Base-by-base conservation (phyloP, 2,329 filamentous ascomycete species). In the Curvularia sp. region DNA sequence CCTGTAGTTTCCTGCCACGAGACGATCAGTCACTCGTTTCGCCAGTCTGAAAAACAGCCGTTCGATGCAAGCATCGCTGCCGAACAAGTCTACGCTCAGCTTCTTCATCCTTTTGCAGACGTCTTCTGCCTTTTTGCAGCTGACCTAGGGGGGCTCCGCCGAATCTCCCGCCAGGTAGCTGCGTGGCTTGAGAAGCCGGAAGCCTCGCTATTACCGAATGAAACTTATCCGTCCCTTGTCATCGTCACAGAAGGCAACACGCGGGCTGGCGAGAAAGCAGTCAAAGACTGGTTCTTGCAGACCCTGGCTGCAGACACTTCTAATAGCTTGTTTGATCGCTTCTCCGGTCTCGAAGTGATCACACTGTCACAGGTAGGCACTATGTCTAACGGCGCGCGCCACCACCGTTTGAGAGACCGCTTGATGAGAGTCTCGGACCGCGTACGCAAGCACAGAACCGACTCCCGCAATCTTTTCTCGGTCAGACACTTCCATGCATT, bases 121-220 rank as follows among this genome's bases (percentile, higher is more conserved):
- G 56, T 72, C 30, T 68, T 72, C 50, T 74, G 59, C 56, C 69
- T 73, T 60, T 74, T 73, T 61, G 54, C 61, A 43, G 51, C 53
- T 50, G 57, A 73, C 56, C 23, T 74, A 36, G 62, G 67, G 51
- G 63, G 63, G 28, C 64, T 73, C 43, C 56, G 59, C 51, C 51
- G 57, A 46, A 63, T 72, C 25, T 61, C 63, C 21, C 53, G 46
- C 48, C 55, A 59, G 38, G 46, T 74, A 19, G 65, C 56, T 38
- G 25, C 12, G n/a, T 55, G 59, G 23, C 56, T 59, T 12, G 25
- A 54, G 28, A 41, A 36, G 48, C 27, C 30, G 30, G 36, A 36
- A 25, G 39, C 30, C 18, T 49, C 48, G 18, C 32, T 34, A 5
- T 45, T 48, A 53, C 63, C 59, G 46, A 63, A 45, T 47, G 63